These are phyloP conservation scores for Blastobotrys attinorum DNA, from an alignment of 805 yeast genomes.

Conservation along the genomic window DNA sequence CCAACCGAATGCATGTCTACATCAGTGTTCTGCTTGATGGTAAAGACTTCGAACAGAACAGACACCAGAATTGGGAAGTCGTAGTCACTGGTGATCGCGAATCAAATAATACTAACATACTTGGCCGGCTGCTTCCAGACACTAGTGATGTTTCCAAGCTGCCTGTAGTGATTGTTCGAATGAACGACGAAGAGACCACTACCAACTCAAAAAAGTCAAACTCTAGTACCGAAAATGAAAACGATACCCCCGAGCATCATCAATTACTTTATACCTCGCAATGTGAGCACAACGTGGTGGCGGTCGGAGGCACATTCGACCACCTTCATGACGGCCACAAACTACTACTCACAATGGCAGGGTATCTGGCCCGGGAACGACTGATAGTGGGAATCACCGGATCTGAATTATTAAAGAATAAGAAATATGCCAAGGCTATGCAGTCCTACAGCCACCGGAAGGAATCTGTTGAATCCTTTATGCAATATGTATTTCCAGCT, in stretches of 20 bases:
- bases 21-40: conserved; percentile 29
- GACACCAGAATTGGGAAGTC: conserved; percentile 28
- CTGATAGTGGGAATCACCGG: conserved; percentile 85
- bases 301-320: conserved; percentile 96
- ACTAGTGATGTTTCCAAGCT: conserved; percentile 13
- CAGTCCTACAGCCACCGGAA: conserved; percentile 52
- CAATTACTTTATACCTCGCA: conserved; percentile 5
- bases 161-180: conserved; percentile 18
- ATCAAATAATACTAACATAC: conserved; percentile 12
- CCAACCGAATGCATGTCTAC: conserved; percentile 15
- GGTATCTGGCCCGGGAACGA: conserved; percentile 45
- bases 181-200: conserved; percentile 5
- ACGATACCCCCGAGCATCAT: conserved; percentile 6
- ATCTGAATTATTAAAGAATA: conserved; percentile 59
- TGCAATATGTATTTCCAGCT: conserved; percentile 40
- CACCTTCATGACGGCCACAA: conserved; percentile 95
- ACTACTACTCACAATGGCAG: conserved; percentile 65
- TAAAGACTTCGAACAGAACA: conserved; percentile 19
- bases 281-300: conserved; percentile 15
- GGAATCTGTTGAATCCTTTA: conserved; percentile 39
- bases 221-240: not conserved
- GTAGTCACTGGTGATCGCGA: conserved; percentile 24
- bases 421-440: conserved; percentile 59
- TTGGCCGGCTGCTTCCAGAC: conserved; percentile 17
- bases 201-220: conserved; percentile 1